Evolutionary conservation across 306 rosid species (phyloP).

Genomic region (Cicer bijugum): DNA sequence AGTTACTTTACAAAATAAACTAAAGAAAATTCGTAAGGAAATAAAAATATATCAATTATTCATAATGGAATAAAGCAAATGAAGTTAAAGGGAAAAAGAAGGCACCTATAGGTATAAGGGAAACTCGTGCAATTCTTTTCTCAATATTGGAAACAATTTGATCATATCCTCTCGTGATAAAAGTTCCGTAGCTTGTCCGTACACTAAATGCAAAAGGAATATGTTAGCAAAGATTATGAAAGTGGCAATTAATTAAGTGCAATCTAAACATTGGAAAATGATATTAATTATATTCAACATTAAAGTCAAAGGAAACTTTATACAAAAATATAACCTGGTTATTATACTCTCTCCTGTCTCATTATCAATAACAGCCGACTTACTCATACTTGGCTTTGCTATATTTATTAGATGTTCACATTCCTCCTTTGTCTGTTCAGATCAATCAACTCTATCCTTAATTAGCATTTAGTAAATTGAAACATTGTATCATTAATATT

Average conservation of each 20-base stretch:
- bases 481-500: slow-evolving; percentile 6
- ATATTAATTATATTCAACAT: slow-evolving; percentile 36
- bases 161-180: slow-evolving; percentile 79
- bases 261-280: slow-evolving; percentile 1
- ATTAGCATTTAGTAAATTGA: slow-evolving; percentile 36
- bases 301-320: slow-evolving; percentile 28
- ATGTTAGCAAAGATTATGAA: slow-evolving; percentile 13
- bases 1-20: too few relatives aligned
- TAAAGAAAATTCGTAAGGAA: too few relatives aligned
- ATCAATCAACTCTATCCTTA: slow-evolving; percentile 40
- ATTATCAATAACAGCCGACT: slow-evolving; percentile 73
- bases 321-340: slow-evolving; percentile 67
- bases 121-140: slow-evolving; percentile 81
- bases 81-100: slow-evolving; percentile 31
- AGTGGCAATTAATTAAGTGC: not conserved
- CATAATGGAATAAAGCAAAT: slow-evolving; percentile 28
- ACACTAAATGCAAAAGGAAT: slow-evolving; percentile 52
- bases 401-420: slow-evolving; percentile 78
- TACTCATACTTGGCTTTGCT: slow-evolving; percentile 73
- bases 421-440: slow-evolving; percentile 75
- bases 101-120: slow-evolving; percentile 84
- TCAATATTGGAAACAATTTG: slow-evolving; percentile 70
- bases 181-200: slow-evolving; percentile 90
- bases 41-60: too few relatives aligned
- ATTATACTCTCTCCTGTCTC: slow-evolving; percentile 74